Conservation (phyloP, 1,284 basidiomycete genomes). For the Moesziomyces aphidis region DNA sequence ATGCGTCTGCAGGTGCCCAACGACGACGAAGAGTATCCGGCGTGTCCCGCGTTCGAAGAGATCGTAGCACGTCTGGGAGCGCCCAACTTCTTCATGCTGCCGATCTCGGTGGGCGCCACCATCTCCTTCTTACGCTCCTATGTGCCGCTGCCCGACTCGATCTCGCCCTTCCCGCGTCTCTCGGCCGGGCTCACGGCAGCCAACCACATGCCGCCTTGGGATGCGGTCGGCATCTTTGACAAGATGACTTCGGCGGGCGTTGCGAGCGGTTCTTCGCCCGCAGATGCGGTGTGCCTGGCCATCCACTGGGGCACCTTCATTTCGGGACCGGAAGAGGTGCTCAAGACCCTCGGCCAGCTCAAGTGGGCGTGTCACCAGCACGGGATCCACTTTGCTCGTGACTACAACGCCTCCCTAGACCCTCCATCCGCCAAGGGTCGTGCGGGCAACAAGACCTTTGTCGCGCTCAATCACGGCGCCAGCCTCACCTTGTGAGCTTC, state of each 20-base stretch:
- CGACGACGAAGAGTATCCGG: constrained; percentile 31
- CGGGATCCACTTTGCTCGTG: constrained; percentile 14
- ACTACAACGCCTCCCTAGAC: not conserved
- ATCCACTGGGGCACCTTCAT: constrained; percentile 53
- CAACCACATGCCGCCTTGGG: constrained; percentile 62
- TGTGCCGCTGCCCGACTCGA: constrained; percentile 50
- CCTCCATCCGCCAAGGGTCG: not conserved
- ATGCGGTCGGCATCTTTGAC: constrained; percentile 53
- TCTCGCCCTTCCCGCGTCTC: constrained; percentile 57
- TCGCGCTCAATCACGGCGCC: constrained; percentile 41
- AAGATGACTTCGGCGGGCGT: constrained; percentile 30
- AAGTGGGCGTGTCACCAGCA: constrained; percentile 37
- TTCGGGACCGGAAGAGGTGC: constrained; percentile 34
- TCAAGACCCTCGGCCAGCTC: constrained; percentile 42
- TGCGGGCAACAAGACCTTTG: constrained; percentile 18
- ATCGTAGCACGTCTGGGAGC: constrained; percentile 47
- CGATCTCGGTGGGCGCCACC: constrained; percentile 65
- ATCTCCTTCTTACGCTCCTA: constrained; percentile 61
- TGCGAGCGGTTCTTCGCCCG: not conserved
- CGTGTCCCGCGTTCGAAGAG: constrained; percentile 61
- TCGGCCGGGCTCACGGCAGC: constrained; percentile 55
- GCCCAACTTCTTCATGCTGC: constrained; percentile 58
- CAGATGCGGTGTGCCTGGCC: constrained; percentile 26
- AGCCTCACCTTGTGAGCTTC: constrained; percentile 27
- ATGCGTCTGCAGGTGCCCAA: constrained; percentile 13